phyloP scores from a whole-genome alignment of 345 rosid species.

The Dovyalis caffra region DNA sequence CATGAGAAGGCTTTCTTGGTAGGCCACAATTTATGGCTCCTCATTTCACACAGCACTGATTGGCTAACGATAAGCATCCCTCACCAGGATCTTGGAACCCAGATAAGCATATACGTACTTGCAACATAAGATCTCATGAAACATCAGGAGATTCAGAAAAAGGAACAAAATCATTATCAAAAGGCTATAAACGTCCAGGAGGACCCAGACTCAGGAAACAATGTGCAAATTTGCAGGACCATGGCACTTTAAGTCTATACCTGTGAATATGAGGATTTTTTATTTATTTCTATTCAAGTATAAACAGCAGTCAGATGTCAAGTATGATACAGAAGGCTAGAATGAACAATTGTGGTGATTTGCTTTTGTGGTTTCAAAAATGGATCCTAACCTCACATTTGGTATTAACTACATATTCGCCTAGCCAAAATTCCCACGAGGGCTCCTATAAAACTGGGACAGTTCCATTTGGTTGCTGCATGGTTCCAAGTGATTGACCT shows the following conservation, averaged over 20 bases:
- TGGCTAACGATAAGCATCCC: background rate
- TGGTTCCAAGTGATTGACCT: slow-evolving; percentile 37
- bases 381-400: slow-evolving; percentile 45
- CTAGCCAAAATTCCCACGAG: slow-evolving; percentile 19
- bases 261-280: slow-evolving; percentile 2
- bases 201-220: background rate
- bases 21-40: background rate
- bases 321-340: slow-evolving; percentile 21
- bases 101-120: background rate
- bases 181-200: background rate
- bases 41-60: background rate
- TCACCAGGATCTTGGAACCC: background rate
- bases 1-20: background rate
- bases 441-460: slow-evolving; percentile 50
- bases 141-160: background rate
- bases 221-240: background rate
- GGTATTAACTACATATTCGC: slow-evolving; percentile 33
- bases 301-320: slow-evolving; percentile 21
- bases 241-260: background rate
- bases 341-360: slow-evolving; percentile 26
- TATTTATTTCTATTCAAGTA: slow-evolving; percentile 23
- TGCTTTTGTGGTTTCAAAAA: slow-evolving; percentile 26
- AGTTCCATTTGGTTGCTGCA: slow-evolving; percentile 47
- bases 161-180: background rate
- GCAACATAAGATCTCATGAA: background rate